Base-by-base conservation (phyloP, 225 moss, liverwort and hornwort species). In the Polytrichum commune region DNA sequence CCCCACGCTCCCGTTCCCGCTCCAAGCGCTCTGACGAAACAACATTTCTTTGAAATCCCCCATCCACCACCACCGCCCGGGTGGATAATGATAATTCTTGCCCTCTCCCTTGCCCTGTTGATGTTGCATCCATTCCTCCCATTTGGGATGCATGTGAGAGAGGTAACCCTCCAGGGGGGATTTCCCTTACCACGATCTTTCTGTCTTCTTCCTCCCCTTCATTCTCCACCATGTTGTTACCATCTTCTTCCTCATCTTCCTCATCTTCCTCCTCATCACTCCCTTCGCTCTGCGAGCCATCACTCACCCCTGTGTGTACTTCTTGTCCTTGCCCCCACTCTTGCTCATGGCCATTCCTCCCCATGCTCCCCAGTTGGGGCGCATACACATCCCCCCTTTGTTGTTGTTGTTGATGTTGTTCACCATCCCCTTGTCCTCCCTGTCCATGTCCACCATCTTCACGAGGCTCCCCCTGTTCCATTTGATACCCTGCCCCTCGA, bases 251-350 rank as follows among this genome's bases (percentile, higher is more conserved):
- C 4, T 93, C 90, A 1, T 91, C 92, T 19, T 90, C 92, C 24
- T 91, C 92, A 4, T 91, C 91, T 4, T 93, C 93, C 16, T 91
- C 91, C 23, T 85, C 92, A 61, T 93, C 91, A 7, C 86, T 83
- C 20, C 84, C 93, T 67, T 92, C 92, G 54, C 93, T 93, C 61
- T 81, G 91, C 26, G 95, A 95, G 23, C 83, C 88, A 33, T 96
- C 95, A 64, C 92, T 93, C 5, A 65, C 79, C 53, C 72, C 82
- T 4, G 77, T 82, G n/a, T 20, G 20, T 26, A 83, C 75, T 38
- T 86, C 87, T 74, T 90, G 84, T 19, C 75, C 82, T 35, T 80
- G 79, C 25, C 69, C 88, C 92, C 95, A 91, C 62, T 86, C 91
- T 78, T 88, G 89, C 54, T 88, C 87, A 28, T 84, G 80, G 53